Evolutionary conservation across 2,329 filamentous ascomycete species (phyloP).

Genomic region (Clonostachys sp.): DNA sequence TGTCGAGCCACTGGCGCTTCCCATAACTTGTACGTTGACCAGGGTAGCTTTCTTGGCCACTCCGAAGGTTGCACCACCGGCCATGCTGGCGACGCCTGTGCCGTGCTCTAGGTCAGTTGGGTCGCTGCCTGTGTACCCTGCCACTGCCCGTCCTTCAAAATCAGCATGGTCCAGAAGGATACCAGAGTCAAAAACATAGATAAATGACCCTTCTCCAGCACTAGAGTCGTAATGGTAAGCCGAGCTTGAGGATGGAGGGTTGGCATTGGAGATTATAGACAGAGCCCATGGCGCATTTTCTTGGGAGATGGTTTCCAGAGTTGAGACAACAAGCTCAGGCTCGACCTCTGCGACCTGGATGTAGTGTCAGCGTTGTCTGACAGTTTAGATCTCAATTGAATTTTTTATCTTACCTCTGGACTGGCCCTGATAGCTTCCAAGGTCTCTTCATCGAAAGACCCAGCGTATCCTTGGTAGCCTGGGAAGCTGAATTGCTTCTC

Average conservation of each 20-base stretch:
- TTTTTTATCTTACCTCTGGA: background rate
- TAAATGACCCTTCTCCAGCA: slow-evolving; percentile 48
- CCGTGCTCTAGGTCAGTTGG: slow-evolving; percentile 24
- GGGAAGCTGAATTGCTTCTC: slow-evolving; percentile 11
- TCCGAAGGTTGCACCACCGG: slow-evolving; percentile 7
- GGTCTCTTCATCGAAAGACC: slow-evolving; percentile 3
- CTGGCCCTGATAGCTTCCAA: slow-evolving; percentile 3
- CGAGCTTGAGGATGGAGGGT: slow-evolving; percentile 8
- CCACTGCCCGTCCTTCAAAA: slow-evolving; percentile 45
- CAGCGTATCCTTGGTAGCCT: slow-evolving; percentile 2
- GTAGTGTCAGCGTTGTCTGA: no score
- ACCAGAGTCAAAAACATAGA: slow-evolving; percentile 61
- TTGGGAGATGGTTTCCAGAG: background rate
- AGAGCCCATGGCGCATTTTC: slow-evolving; percentile 19
- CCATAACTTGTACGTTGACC: slow-evolving; percentile 33
- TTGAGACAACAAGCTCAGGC: background rate
- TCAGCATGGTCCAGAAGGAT: slow-evolving; percentile 48
- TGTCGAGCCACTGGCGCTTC: background rate
- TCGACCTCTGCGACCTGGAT: slow-evolving; percentile 1
- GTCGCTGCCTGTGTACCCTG: slow-evolving; percentile 14
- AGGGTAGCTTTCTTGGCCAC: slow-evolving; percentile 28
- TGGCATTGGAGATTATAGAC: slow-evolving; percentile 21
- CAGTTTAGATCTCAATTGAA: no score
- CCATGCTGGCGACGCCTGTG: slow-evolving; percentile 15
- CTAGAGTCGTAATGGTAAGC: slow-evolving; percentile 45